A percentile compares a stretch with the other conserved stretches of the same genome.
Conservation (phyloP, 2,329 filamentous ascomycete species). For the Harringtonia aguacate region DNA sequence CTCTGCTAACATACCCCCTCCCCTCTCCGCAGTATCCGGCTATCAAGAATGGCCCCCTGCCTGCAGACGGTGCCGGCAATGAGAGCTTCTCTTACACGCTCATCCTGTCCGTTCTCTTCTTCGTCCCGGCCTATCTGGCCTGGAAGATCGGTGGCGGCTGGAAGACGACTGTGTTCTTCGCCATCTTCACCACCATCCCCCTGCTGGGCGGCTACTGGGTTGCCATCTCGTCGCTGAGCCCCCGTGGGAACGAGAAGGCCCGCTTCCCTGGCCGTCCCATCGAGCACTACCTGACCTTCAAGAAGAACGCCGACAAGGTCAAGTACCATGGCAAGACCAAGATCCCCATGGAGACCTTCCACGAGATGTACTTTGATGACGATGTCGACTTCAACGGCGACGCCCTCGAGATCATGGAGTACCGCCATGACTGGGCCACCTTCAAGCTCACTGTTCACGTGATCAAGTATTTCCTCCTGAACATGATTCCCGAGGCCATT, state of each 20-base stretch:
- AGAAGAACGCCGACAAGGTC: slow-evolving; percentile 45
- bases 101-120: slow-evolving; percentile 58
- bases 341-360: slow-evolving; percentile 87
- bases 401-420: slow-evolving; percentile 78
- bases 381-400: slow-evolving; percentile 95
- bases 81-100: slow-evolving; percentile 80
- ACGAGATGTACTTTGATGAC: slow-evolving; percentile 95
- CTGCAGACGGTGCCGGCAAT: slow-evolving; percentile 74
- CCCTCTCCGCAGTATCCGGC: slow-evolving; percentile 56
- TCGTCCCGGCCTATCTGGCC: slow-evolving; percentile 69
- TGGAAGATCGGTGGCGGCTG: slow-evolving; percentile 77
- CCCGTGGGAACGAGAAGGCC: slow-evolving; percentile 88
- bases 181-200: slow-evolving; percentile 65
- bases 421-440: slow-evolving; percentile 84
- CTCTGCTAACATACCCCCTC: slow-evolving; percentile 6
- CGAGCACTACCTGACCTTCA: slow-evolving; percentile 84
- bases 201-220: slow-evolving; percentile 78
- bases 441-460: slow-evolving; percentile 38
- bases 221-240: slow-evolving; percentile 66
- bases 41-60: slow-evolving; percentile 90
- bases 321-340: slow-evolving; percentile 71
- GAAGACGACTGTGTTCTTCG: slow-evolving; percentile 82
- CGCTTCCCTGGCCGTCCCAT: slow-evolving; percentile 76
- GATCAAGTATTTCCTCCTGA: slow-evolving; percentile 13
- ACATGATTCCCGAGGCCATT: slow-evolving; percentile 13